Percentiles rank a stretch among this genome's conserved stretches.
Evolutionary conservation across 257 asterid species (phyloP).

Genomic region (Nicotiana tomentosiformis): DNA sequence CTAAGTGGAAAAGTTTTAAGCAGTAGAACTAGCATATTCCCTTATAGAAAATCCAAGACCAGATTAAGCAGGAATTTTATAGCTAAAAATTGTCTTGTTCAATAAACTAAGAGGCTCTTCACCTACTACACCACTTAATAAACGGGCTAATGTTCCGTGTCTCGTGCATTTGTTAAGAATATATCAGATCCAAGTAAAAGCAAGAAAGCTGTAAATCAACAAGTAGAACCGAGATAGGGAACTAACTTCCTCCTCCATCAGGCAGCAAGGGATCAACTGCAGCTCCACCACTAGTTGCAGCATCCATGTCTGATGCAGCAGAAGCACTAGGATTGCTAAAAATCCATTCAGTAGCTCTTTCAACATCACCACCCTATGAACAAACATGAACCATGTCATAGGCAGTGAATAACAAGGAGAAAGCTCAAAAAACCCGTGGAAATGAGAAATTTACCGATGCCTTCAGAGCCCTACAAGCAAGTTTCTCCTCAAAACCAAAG

Average conservation of each 20-base stretch:
- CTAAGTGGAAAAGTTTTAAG: background rate
- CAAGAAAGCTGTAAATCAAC: background rate
- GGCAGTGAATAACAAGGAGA: background rate
- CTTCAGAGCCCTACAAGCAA: slow-evolving; percentile 73
- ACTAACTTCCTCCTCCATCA: slow-evolving; percentile 96
- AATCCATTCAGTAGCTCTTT: slow-evolving; percentile 94
- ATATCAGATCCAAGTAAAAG: background rate
- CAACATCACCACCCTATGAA: slow-evolving; percentile 79
- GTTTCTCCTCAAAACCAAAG: slow-evolving; percentile 83
- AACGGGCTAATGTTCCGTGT: background rate
- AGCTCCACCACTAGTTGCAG: slow-evolving; percentile 47
- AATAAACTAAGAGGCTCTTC: background rate
- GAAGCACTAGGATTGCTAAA: slow-evolving; percentile 56
- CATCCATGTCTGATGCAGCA: slow-evolving; percentile 44
- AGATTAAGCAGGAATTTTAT: background rate
- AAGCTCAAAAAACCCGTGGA: background rate
- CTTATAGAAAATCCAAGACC: background rate
- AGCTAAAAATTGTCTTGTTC: too few species aligned
- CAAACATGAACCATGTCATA: background rate
- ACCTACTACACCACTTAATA: background rate
- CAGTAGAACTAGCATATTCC: background rate
- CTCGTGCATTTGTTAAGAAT: background rate
- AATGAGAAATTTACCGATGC: slow-evolving; percentile 56
- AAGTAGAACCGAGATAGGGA: slow-evolving; percentile 6
- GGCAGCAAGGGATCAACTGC: slow-evolving; percentile 54